Evolutionary conservation across 768 basidiomycete genomes (phyloP).

Genomic region (Amanita polypyramis): DNA sequence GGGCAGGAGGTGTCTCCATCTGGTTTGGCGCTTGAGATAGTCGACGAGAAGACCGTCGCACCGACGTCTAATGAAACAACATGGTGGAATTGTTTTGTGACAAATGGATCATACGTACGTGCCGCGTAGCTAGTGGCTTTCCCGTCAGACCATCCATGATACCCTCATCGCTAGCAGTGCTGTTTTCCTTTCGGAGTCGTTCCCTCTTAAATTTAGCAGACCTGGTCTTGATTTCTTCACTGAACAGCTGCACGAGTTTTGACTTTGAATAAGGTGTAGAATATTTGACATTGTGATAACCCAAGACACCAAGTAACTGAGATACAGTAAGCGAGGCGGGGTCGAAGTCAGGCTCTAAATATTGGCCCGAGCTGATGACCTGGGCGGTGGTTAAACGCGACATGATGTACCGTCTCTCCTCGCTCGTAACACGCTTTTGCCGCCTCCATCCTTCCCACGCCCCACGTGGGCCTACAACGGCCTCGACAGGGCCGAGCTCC

Average conservation of each 20-base stretch:
- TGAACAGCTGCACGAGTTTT: slow-evolving; percentile 68
- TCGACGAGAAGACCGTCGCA: slow-evolving; percentile 53
- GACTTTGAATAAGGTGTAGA: slow-evolving; percentile 70
- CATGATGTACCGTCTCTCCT: slow-evolving; percentile 30
- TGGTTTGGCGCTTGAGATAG: slow-evolving; percentile 51
- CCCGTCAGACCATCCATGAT: slow-evolving; percentile 80
- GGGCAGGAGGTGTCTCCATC: slow-evolving; percentile 25
- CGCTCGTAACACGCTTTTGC: neutral
- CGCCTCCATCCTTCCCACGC: slow-evolving; percentile 5
- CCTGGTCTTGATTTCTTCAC: slow-evolving; percentile 61
- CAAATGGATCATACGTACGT: slow-evolving; percentile 23
- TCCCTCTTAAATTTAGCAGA: slow-evolving; percentile 50
- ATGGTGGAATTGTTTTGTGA: neutral
- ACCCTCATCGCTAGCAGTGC: slow-evolving; percentile 70
- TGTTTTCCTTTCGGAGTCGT: slow-evolving; percentile 53
- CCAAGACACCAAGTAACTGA: slow-evolving; percentile 71
- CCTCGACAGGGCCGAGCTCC: slow-evolving; percentile 21
- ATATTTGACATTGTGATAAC: slow-evolving; percentile 66
- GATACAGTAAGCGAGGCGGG: slow-evolving; percentile 64
- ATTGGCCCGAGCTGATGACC: slow-evolving; percentile 64
- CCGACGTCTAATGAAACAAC: slow-evolving; percentile 13
- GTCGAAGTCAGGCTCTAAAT: slow-evolving; percentile 72
- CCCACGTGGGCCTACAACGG: slow-evolving; percentile 17
- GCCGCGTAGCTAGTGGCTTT: slow-evolving; percentile 40
- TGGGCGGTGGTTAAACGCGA: slow-evolving; percentile 73